phyloP scores from a whole-genome alignment of 108 stramenopile species.

The Fragilaria radians region DNA sequence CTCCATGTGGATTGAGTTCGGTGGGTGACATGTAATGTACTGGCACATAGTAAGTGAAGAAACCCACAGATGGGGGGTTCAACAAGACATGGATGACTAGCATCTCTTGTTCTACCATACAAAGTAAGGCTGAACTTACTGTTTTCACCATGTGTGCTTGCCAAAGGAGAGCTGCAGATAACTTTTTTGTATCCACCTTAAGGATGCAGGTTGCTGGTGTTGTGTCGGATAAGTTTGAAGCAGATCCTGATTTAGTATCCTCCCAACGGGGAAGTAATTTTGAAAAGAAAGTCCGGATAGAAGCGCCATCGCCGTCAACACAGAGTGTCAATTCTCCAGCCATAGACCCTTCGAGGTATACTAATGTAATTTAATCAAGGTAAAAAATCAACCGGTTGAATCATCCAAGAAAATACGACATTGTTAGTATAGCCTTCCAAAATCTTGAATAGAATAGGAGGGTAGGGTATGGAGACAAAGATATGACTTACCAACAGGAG shows the following conservation, averaged over 20 bases:
- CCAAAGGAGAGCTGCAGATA: constrained; percentile 74
- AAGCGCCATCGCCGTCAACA: constrained; percentile 39
- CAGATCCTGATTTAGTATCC: constrained; percentile 11
- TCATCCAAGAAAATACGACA: neutral
- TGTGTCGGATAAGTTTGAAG: neutral
- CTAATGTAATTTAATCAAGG: constrained; percentile 1
- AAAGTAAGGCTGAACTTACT: constrained; percentile 60
- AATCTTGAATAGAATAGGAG: neutral
- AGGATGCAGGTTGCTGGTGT: constrained; percentile 31
- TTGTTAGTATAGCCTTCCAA: neutral
- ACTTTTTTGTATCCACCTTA: constrained; percentile 80
- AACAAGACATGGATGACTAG: constrained; percentile 70
- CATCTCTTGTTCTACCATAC: constrained; percentile 82
- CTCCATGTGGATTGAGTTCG: neutral
- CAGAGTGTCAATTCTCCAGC: constrained; percentile 34
- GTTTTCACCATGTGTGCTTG: constrained; percentile 42
- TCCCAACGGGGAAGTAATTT: constrained; percentile 21
- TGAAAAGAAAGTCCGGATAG: constrained; percentile 43
- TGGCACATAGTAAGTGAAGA: constrained; percentile 81
- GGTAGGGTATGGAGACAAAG: neutral
- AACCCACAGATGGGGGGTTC: constrained; percentile 59
- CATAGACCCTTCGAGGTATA: constrained; percentile 49
- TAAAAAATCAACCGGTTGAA: neutral
- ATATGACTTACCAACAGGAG: constrained; percentile 25
- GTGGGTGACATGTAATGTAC: constrained; percentile 47